Evolutionary conservation across 768 basidiomycete genomes (phyloP).

Genomic region (Phylloporus scabripes): DNA sequence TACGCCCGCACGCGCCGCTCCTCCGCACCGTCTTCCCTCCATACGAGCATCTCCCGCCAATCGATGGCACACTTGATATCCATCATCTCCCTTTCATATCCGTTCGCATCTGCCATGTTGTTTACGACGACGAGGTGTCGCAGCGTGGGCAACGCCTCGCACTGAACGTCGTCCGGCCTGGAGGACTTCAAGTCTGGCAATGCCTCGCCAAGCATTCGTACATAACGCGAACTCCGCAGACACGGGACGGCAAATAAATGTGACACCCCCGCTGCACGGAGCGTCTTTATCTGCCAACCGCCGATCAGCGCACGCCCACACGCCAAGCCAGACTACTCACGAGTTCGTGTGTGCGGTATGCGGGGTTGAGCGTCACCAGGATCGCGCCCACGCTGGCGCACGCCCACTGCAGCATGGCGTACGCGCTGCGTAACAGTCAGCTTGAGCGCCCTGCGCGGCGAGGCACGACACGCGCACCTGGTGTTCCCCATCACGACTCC

Average conservation of each 20-base stretch:
- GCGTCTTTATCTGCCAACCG: conserved; percentile 46
- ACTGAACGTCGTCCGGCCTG: conserved; percentile 51
- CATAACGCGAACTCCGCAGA: conserved; percentile 59
- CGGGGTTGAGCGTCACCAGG: conserved; percentile 78
- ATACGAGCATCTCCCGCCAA: conserved; percentile 68
- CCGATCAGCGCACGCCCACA: not conserved
- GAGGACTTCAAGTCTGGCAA: conserved; percentile 51
- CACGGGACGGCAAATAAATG: conserved; percentile 71
- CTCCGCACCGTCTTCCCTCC: conserved; percentile 52
- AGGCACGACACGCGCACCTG: conserved; percentile 42
- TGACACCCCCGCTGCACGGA: conserved; percentile 59
- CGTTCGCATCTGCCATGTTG: conserved; percentile 40
- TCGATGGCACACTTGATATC: conserved; percentile 52
- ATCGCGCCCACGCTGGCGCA: conserved; percentile 82
- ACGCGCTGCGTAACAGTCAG: conserved; percentile 44
- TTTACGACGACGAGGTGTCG: conserved; percentile 64
- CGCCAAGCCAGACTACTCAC: conserved; percentile 31
- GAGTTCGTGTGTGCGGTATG: conserved; percentile 67
- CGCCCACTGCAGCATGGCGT: conserved; percentile 81
- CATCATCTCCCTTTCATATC: conserved; percentile 36
- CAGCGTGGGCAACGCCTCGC: conserved; percentile 54
- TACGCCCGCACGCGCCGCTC: conserved; percentile 39
- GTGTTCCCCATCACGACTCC: conserved; percentile 83
- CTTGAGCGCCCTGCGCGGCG: not conserved
- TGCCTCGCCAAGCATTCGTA: conserved; percentile 51